Percentiles rank a stretch among this genome's conserved stretches.
Evolutionary conservation across 768 basidiomycete species (phyloP).

Genomic region (Podaxis carcinomalis): DNA sequence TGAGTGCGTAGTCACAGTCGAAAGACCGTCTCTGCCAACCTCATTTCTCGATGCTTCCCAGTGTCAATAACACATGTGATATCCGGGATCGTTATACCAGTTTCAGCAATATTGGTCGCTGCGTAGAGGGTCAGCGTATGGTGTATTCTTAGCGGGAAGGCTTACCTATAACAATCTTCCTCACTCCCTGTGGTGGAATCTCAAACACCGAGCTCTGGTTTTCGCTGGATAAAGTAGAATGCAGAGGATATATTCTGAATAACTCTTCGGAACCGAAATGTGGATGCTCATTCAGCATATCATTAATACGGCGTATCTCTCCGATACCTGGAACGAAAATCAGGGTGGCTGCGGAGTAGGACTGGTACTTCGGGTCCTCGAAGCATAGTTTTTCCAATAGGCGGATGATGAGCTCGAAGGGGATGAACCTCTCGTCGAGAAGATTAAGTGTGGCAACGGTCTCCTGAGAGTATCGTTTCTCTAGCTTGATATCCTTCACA

Average conservation of each 20-base stretch:
- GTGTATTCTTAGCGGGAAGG: conserved; percentile 1
- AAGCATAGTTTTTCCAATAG: conserved; percentile 84
- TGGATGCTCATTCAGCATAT: conserved; percentile 72
- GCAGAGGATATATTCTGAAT: conserved; percentile 82
- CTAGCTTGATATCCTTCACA: conserved; percentile 44
- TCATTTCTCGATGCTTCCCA: conserved; percentile 93
- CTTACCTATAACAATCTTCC: conserved; percentile 93
- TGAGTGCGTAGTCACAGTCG: background rate
- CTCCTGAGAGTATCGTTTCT: conserved; percentile 73
- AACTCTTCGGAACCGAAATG: conserved; percentile 53
- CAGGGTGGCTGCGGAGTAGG: conserved; percentile 76
- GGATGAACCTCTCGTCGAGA: conserved; percentile 84
- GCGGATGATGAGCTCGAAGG: conserved; percentile 84
- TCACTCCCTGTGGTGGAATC: conserved; percentile 68
- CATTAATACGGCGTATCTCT: conserved; percentile 87
- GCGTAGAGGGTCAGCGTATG: conserved; percentile 7
- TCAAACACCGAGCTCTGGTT: conserved; percentile 91
- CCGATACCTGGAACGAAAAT: conserved; percentile 94
- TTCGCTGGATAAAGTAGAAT: conserved; percentile 91
- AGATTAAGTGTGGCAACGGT: conserved; percentile 80
- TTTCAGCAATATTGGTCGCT: conserved; percentile 95
- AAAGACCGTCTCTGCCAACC: conserved; percentile 31
- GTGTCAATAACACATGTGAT: conserved; percentile 95
- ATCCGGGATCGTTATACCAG: conserved; percentile 97
- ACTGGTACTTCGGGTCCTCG: conserved; percentile 41